A percentile compares a stretch with the other conserved stretches of the same genome.
phyloP scores from a whole-genome alignment of 192 early-diverging fungal genomes.

The Podila clonocystis region DNA sequence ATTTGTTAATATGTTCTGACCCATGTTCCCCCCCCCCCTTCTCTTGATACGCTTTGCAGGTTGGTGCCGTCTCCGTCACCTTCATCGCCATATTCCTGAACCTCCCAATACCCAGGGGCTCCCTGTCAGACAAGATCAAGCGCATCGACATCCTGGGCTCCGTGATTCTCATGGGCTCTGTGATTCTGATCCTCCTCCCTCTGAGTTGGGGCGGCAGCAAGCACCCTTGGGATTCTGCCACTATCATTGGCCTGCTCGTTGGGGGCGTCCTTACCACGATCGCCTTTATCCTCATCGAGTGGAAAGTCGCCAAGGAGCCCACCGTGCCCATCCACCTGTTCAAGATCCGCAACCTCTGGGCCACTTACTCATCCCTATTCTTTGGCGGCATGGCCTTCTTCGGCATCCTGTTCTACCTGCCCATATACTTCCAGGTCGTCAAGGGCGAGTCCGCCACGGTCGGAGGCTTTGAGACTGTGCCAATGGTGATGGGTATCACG shows the following conservation, averaged over 20 bases:
- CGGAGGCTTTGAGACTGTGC: conserved; percentile 53
- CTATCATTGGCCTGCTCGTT: conserved; percentile 62
- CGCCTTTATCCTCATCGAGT: conserved; percentile 57
- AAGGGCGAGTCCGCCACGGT: conserved; percentile 30
- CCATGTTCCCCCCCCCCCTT: no score
- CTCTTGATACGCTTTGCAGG: conserved; percentile 28
- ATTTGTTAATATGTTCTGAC: no score
- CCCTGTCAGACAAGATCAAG: conserved; percentile 59
- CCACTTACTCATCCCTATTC: conserved; percentile 38
- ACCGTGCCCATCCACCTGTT: conserved; percentile 70
- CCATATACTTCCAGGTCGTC: conserved; percentile 51
- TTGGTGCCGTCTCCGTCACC: conserved; percentile 53
- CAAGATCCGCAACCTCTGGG: conserved; percentile 57
- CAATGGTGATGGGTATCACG: conserved; percentile 41
- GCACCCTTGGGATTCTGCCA: conserved; percentile 65
- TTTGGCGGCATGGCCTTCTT: conserved; percentile 49
- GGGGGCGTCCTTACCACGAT: conserved; percentile 50
- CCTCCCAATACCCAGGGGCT: conserved; percentile 26
- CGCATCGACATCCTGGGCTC: conserved; percentile 71
- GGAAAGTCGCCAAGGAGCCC: conserved; percentile 64
- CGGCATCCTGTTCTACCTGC: conserved; percentile 44
- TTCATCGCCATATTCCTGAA: conserved; percentile 55
- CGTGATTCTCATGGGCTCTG: conserved; percentile 53
- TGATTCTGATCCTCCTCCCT: conserved; percentile 68
- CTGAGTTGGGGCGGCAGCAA: conserved; percentile 72